Evolutionary conservation across 2,329 filamentous ascomycete genomes (phyloP).

Genomic region (Paecilomyces sp.): DNA sequence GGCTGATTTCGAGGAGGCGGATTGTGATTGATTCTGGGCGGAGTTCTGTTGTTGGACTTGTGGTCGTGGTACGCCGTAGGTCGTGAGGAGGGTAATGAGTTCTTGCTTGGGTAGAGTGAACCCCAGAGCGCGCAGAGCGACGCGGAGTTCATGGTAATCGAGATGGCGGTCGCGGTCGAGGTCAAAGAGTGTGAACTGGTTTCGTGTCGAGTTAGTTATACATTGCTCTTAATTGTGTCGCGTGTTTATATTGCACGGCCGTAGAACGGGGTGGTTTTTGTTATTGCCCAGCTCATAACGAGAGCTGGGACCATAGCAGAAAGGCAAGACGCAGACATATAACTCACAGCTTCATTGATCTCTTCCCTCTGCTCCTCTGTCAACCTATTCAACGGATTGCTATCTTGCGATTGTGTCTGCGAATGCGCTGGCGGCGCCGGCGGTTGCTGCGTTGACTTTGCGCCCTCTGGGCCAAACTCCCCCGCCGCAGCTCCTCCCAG

Average conservation of each 20-base stretch:
- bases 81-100: conserved; percentile 71
- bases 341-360: conserved; percentile 81
- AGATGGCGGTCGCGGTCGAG: conserved; percentile 90
- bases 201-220: background rate
- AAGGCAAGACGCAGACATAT: background rate
- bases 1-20: conserved; percentile 21
- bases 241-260: background rate
- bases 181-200: conserved; percentile 87
- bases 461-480: conserved; percentile 19
- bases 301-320: background rate
- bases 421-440: conserved; percentile 30
- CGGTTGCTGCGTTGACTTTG: conserved; percentile 22
- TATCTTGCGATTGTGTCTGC: conserved; percentile 37
- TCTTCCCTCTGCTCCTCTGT: conserved; percentile 88
- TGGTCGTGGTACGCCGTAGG: conserved; percentile 67
- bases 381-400: conserved; percentile 50
- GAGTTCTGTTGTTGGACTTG: conserved; percentile 39
- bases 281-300: background rate
- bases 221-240: background rate
- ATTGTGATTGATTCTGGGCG: conserved; percentile 10
- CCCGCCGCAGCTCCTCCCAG: conserved; percentile 19
- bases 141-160: conserved; percentile 97
- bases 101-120: conserved; percentile 86
- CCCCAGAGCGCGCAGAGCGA: conserved; percentile 89
- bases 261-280: background rate